A percentile compares a stretch with the other conserved stretches of the same genome.
Evolutionary conservation across 306 rosid species (phyloP).

Genomic region (Sesbania bispinosa): DNA sequence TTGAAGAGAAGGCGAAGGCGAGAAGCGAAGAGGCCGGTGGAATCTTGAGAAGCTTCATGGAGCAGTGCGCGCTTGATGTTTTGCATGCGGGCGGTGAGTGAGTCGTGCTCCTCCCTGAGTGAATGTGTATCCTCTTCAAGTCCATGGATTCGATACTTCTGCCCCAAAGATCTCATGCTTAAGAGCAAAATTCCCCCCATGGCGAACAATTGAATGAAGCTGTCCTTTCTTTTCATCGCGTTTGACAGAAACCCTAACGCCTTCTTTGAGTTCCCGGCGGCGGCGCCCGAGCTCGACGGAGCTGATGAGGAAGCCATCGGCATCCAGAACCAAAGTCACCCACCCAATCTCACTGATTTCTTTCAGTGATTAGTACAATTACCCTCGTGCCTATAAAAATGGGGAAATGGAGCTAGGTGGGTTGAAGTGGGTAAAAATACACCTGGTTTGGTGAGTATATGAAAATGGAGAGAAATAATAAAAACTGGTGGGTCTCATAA

Average conservation of each 20-base stretch:
- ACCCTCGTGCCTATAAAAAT: too few relatives aligned
- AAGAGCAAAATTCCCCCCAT: conserved; percentile 72
- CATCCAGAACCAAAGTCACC: neutral
- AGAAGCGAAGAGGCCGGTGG: conserved; percentile 68
- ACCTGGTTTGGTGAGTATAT: too few relatives aligned
- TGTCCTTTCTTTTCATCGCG: conserved; percentile 60
- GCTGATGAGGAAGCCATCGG: conserved; percentile 59
- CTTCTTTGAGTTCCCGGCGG: conserved; percentile 28
- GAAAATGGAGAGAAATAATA: too few relatives aligned
- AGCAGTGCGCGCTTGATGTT: conserved; percentile 56
- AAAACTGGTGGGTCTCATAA: too few relatives aligned
- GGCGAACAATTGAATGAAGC: conserved; percentile 73
- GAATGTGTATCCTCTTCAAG: conserved; percentile 55
- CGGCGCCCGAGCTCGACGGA: conserved; percentile 30
- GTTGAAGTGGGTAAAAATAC: too few relatives aligned
- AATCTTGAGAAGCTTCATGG: conserved; percentile 72
- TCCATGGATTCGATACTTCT: conserved; percentile 69
- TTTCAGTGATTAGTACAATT: neutral
- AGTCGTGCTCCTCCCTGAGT: conserved; percentile 53
- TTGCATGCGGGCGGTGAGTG: conserved; percentile 45
- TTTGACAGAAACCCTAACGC: conserved; percentile 29
- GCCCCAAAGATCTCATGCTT: conserved; percentile 72
- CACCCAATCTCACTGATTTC: neutral
- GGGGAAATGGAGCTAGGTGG: too few relatives aligned
- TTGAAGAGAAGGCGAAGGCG: conserved; percentile 67